A percentile compares a stretch with the other conserved stretches of the same genome.
These are phyloP conservation scores for Calonectria crousiana DNA, from an alignment of 2,329 filamentous ascomycete species.

Conservation along the genomic window DNA sequence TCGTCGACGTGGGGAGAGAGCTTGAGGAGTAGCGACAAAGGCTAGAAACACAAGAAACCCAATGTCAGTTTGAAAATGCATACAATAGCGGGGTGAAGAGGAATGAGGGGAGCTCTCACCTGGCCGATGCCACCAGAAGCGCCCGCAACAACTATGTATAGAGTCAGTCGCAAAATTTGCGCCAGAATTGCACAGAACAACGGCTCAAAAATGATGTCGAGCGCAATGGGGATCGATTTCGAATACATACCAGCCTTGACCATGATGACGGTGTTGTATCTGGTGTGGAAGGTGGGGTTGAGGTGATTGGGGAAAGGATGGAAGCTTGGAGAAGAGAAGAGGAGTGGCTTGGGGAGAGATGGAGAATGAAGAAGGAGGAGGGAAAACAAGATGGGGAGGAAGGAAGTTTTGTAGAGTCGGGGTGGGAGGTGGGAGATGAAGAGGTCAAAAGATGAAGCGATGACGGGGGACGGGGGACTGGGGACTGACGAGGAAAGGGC, in stretches of 20 bases:
- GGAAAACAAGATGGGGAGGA: constrained; percentile 15
- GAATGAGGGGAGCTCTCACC: constrained; percentile 63
- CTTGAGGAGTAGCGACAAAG: constrained; percentile 96
- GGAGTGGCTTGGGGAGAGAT: constrained; percentile 11
- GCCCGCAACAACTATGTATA: constrained; percentile 82
- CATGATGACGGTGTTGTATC: constrained; percentile 56
- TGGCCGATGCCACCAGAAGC: constrained; percentile 99
- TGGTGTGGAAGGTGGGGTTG: constrained; percentile 22
- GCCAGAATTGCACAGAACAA: constrained; percentile 4
- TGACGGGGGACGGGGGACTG: constrained; percentile 16
- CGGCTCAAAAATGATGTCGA: constrained; percentile 40
- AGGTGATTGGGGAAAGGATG: constrained; percentile 5
- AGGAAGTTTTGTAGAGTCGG: constrained; percentile 27
- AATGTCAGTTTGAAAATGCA: constrained; percentile 35
- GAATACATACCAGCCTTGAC: constrained; percentile 70
- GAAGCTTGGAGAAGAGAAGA: constrained; percentile 8
- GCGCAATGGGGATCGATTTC: constrained; percentile 23
- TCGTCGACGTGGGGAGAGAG: constrained; percentile 88
- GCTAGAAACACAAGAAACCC: constrained; percentile 63
- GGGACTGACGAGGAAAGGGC: constrained; percentile 16
- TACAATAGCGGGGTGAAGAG: not conserved
- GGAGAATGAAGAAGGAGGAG: not conserved
- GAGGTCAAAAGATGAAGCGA: constrained; percentile 33
- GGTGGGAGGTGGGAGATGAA: constrained; percentile 40
- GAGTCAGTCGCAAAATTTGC: constrained; percentile 6